phyloP scores from a whole-genome alignment of 2,329 filamentous ascomycete species.

The Epichloe glyceriae region DNA sequence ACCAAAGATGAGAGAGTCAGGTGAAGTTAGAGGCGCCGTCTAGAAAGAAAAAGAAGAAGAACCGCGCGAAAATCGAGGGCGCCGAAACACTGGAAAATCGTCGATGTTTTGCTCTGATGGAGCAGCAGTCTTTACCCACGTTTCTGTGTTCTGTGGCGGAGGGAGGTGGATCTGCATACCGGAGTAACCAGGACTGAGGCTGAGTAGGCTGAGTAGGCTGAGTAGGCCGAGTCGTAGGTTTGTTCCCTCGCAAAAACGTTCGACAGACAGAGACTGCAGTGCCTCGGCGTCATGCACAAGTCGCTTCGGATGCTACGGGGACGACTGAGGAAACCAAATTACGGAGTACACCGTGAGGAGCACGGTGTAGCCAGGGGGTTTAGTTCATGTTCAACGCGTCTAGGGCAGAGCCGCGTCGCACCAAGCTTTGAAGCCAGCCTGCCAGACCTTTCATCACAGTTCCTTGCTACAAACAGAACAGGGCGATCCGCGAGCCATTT shows the following conservation, averaged over 20 bases:
- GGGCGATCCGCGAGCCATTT: too few species aligned
- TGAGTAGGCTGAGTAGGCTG: slow-evolving; percentile 1
- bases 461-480: too few species aligned
- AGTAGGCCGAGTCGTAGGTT: background rate
- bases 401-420: too few species aligned
- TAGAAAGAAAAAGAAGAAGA: background rate
- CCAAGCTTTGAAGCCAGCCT: too few species aligned
- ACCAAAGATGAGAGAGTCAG: too few species aligned
- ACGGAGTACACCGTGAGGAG: too few species aligned
- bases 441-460: too few species aligned
- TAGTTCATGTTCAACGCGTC: too few species aligned
- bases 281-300: background rate
- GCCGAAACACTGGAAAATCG: background rate
- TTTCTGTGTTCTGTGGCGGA: background rate
- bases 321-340: background rate
- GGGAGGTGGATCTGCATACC: slow-evolving; percentile 2
- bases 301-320: background rate
- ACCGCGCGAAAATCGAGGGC: background rate
- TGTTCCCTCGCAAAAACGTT: background rate
- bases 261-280: background rate
- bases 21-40: too few species aligned
- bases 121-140: background rate
- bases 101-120: background rate
- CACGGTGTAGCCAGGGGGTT: too few species aligned
- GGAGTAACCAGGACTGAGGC: slow-evolving; percentile 2